phyloP scores from a whole-genome alignment of 2,329 filamentous ascomycete species.

The Colletotrichum gloeosporioides region DNA sequence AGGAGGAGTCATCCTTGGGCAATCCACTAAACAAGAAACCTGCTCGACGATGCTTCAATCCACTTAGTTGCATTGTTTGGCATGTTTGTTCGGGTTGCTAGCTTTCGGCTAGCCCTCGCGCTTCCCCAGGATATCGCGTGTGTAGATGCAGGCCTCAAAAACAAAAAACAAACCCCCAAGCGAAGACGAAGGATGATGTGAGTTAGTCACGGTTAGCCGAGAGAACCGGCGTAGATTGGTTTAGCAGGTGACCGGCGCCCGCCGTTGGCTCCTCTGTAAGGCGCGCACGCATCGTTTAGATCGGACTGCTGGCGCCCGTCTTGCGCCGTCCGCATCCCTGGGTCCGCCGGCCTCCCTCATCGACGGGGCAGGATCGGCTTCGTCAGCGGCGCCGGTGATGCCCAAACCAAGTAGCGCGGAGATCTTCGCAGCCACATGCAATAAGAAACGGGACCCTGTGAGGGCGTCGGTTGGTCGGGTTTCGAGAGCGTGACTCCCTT shows the following conservation, averaged over 20 bases:
- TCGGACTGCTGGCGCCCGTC: not conserved
- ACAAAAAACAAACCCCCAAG: not conserved
- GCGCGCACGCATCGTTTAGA: not conserved
- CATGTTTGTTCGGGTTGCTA: not conserved
- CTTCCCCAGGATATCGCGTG: not conserved
- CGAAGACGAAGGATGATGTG: not conserved
- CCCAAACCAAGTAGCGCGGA: not conserved
- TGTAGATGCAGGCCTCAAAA: not conserved
- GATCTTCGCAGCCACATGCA: constrained; percentile 6
- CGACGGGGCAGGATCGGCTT: not conserved
- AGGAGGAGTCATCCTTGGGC: constrained; percentile 2
- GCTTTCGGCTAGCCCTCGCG: not conserved
- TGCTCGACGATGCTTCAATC: not conserved
- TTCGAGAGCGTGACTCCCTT: not conserved
- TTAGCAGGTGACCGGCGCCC: not conserved
- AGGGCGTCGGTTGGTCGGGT: not conserved
- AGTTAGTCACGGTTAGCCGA: not conserved
- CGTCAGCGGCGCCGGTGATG: constrained; percentile 13
- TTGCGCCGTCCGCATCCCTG: not conserved
- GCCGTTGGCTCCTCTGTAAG: not conserved
- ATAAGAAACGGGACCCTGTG: not conserved
- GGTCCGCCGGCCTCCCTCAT: not conserved
- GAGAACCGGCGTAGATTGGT: not conserved
- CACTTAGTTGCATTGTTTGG: not conserved
- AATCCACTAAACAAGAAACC: constrained; percentile 19